phyloP scores from a whole-genome alignment of 1,284 basidiomycete genomes.

The Boletellus deceptivus region DNA sequence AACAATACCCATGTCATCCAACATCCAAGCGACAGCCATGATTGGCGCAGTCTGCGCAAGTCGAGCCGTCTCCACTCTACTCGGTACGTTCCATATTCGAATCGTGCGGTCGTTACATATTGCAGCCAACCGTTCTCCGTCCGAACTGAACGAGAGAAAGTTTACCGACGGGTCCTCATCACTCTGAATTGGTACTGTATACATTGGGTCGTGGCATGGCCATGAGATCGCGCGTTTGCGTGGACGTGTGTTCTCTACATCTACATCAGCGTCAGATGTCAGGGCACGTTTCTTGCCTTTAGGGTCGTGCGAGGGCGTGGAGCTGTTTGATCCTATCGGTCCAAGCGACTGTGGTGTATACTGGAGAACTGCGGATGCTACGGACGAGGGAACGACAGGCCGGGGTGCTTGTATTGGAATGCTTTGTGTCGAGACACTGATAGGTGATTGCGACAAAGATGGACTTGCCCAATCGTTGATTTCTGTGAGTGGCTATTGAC shows the following conservation, averaged over 20 bases:
- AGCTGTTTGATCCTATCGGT: slow-evolving; percentile 18
- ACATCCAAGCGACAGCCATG: slow-evolving; percentile 54
- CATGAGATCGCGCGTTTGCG: slow-evolving; percentile 37
- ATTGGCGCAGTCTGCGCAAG: slow-evolving; percentile 42
- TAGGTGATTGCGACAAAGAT: slow-evolving; percentile 17
- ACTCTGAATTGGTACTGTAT: slow-evolving; percentile 40
- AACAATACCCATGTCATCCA: slow-evolving; percentile 51
- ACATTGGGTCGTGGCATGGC: slow-evolving; percentile 41
- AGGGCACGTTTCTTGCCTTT: slow-evolving; percentile 35
- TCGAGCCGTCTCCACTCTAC: slow-evolving; percentile 32
- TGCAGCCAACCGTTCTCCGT: slow-evolving; percentile 49
- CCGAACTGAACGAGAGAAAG: slow-evolving; percentile 44
- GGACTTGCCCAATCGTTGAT: slow-evolving; percentile 25
- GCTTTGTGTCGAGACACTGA: slow-evolving; percentile 12
- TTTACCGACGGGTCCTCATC: slow-evolving; percentile 43
- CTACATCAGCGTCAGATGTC: slow-evolving; percentile 18
- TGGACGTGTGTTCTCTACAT: slow-evolving; percentile 29
- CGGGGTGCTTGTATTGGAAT: slow-evolving; percentile 31
- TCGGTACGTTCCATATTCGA: slow-evolving; percentile 47
- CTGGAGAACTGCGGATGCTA: slow-evolving; percentile 23
- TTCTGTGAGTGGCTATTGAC: slow-evolving; percentile 13
- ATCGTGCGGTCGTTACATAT: slow-evolving; percentile 56
- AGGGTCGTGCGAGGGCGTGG: slow-evolving; percentile 28
- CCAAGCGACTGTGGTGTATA: slow-evolving; percentile 22
- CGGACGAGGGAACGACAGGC: slow-evolving; percentile 22